Evolutionary conservation across 495 filamentous ascomycete species (phyloP), one percentile per base, ranked within the genome.

Genomic region (Tetracladium marchalianum): DNA sequence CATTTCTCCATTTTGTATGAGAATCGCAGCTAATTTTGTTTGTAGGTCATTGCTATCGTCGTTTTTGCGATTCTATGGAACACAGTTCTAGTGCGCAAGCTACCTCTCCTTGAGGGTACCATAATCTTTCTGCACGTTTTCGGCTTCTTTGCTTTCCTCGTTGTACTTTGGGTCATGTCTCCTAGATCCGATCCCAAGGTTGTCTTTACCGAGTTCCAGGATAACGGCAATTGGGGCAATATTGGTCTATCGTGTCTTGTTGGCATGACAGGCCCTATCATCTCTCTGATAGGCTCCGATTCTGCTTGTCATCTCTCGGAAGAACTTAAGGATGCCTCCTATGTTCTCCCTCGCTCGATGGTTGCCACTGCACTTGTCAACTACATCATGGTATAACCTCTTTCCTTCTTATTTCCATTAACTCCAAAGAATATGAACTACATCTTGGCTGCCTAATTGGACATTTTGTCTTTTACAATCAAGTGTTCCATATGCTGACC

Each of bases 41-140:
- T 27, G 3, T 3, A 27, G 12, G 64, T 72, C 32, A 70, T 76
- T 46, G 75, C 65, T 31, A 66, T 75, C 31, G 64, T 73, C 0
- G 47, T 64, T 4, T 63, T 79, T 32, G 65, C 66, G 7, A 66
- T 75, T 13, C 16, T 74, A 5, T 73, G 81, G 58, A 84, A 83
- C 57, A 75, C 71, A 4, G 64, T 71, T 34, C 46, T 77, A 0
- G 68, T 71, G 1, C 67, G 68, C 18, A 58, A 65, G 6, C 63
- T 83, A 31, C 77, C 81, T 0, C 54, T 73, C 13, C 60, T 84
- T 31, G 77, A 84, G 53, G 70, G 63, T 1, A 41, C 78, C 13
- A 72, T 81, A 38, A 56, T 84, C 24, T 64, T 81, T 11, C 63
- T 83, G 12, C 81, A 85, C 61, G 57, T 82, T 15, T 57, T 74